Percentiles rank a stretch among this genome's conserved stretches.
Conservation (phyloP, 306 rosid genomes). For the Castanea mollissima region DNA sequence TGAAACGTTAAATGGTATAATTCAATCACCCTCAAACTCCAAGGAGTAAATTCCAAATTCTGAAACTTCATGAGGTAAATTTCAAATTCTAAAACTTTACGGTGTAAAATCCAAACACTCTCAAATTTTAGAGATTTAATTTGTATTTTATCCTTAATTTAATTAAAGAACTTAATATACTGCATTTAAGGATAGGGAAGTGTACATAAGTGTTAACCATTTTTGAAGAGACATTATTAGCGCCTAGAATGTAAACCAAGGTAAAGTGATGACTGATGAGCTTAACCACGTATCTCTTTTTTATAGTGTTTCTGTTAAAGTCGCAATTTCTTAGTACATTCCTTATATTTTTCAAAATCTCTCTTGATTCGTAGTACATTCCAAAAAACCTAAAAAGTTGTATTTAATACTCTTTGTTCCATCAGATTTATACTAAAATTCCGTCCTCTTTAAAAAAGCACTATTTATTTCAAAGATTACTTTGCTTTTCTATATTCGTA, state of each 20-base stretch:
- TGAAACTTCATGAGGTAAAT: too few species aligned
- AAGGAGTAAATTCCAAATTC: too few species aligned
- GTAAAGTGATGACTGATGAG: too few species aligned
- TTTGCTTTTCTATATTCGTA: conserved; percentile 8
- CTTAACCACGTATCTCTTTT: not conserved
- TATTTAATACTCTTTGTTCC: not conserved
- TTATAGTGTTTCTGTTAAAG: conserved; percentile 8
- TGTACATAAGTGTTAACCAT: not conserved
- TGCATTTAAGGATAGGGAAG: not conserved
- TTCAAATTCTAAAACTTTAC: too few species aligned
- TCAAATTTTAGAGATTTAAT: too few species aligned
- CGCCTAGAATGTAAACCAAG: too few species aligned
- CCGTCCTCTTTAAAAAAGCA: not conserved
- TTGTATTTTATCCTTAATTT: too few species aligned
- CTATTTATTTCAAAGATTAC: not conserved
- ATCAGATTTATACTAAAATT: not conserved
- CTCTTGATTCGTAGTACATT: conserved; percentile 4
- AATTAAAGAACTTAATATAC: not conserved
- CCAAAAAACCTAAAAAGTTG: conserved; percentile 3
- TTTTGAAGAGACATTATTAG: too few species aligned
- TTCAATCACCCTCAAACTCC: too few species aligned
- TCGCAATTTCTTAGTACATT: not conserved
- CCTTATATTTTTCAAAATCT: not conserved
- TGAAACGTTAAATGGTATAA: too few species aligned
- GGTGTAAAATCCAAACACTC: rapidly evolving